Evolutionary conservation across 495 filamentous ascomycete species (phyloP).

Genomic region (Parathielavia appendiculata): DNA sequence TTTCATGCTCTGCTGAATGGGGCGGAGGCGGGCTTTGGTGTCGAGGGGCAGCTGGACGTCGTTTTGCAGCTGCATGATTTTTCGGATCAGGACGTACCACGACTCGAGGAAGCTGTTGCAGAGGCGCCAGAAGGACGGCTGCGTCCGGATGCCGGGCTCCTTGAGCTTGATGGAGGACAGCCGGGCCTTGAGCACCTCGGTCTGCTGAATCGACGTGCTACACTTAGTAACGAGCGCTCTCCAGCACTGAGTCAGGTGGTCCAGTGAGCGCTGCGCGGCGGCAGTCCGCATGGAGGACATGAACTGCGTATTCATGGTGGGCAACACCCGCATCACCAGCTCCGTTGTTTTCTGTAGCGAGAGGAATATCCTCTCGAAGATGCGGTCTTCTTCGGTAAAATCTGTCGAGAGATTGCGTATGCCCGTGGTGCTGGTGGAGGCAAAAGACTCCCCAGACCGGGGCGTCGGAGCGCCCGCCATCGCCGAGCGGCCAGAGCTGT

Average conservation of each 20-base stretch:
- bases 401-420: slow-evolving; percentile 42
- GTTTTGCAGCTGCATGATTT: slow-evolving; percentile 60
- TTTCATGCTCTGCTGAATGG: slow-evolving; percentile 69
- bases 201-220: slow-evolving; percentile 57
- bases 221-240: slow-evolving; percentile 62
- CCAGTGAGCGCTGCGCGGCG: slow-evolving; percentile 37
- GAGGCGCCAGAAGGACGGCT: slow-evolving; percentile 74
- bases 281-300: slow-evolving; percentile 42
- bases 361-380: slow-evolving; percentile 75
- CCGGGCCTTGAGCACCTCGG: slow-evolving; percentile 60
- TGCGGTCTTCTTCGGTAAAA: slow-evolving; percentile 68
- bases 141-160: slow-evolving; percentile 70
- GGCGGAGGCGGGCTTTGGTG: slow-evolving; percentile 64
- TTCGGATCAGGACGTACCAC: slow-evolving; percentile 66
- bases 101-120: slow-evolving; percentile 72
- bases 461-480: slow-evolving; percentile 58
- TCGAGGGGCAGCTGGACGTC: slow-evolving; percentile 59
- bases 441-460: slow-evolving; percentile 74
- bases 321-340: slow-evolving; percentile 60
- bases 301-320: slow-evolving; percentile 60
- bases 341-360: slow-evolving; percentile 64
- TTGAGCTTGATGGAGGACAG: slow-evolving; percentile 78
- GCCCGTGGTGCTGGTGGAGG: slow-evolving; percentile 47
- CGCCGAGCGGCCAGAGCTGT: slow-evolving; percentile 41
- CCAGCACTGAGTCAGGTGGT: slow-evolving; percentile 61